Base-by-base conservation (phyloP, 148 eudicot genomes). In the Fallopia convolvulus region DNA sequence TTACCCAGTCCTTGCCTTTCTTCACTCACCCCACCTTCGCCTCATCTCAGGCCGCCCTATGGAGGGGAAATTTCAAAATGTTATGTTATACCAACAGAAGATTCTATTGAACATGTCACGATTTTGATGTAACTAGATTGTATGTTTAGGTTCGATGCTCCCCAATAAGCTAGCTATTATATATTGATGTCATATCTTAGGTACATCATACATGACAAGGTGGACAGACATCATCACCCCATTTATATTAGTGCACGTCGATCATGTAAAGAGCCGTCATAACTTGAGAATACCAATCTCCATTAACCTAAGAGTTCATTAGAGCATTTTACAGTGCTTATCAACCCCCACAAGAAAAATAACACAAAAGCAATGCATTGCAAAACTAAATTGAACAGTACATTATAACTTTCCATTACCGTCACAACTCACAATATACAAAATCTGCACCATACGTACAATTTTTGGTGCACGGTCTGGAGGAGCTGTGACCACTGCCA, bases 381-480 rank as follows among this genome's bases (percentile, higher is more conserved):
- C 56, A 50, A 50, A 17, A 14, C 20, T 17, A 50, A 21, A 56
- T 20, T 18, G 6, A 56, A 7, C 30, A 56, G 26, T 6, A 32
- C 39, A 6, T 63, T 32, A 63, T 2, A 11, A 30, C 39, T 44
- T 44, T 26, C 39, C 39, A 61, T 12, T 30, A 61, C 14, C 5
- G 17, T 32, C 40, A 65, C 71, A 39, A 36, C 3, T 33, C 6
- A 76, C 74, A 84, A 84, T 84, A 74, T 81, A 84, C 84, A 84
- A 78, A 81, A 74, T 65, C 4, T 76, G 86, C 86, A 81, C 86
- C 86, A 76, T 81, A 21, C 30, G 3, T 17, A 76, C 79, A 83
- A 84, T 81, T 81, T 30, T 79, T 79, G 86, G 84, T 81, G 84
- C 86, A 84, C 49, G 40, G 46, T 60, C 56, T 13, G 9, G n/a